Base-by-base conservation (phyloP, 78 protist genomes). In the Chrysochromulina tobinii region DNA sequence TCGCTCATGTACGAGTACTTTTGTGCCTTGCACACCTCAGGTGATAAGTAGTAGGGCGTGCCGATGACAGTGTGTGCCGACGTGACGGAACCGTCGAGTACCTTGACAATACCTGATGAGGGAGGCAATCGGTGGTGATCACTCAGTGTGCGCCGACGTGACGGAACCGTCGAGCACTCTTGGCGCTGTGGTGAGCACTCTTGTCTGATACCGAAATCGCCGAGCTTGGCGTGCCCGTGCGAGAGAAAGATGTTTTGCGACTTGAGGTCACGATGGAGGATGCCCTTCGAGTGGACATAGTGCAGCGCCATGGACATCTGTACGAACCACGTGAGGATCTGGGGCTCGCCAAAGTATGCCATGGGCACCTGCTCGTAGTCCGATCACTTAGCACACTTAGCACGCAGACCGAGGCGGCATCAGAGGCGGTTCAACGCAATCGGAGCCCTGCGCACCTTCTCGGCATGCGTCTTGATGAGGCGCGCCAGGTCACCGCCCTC, bases 201-300 rank as follows among this genome's bases (percentile, higher is more conserved):
- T 38, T 0, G 38, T 38, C 38, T 38, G 38, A 38, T 38, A 12
- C 87, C 87, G 81, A 81, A 90, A 83, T 90, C 93, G 51, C 93
- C 93, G 55, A 90, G 88, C 58, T 81, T 79, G 72, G 81, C 57
- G 14, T 20, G 51, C 27, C 23, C 66, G 53, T 38, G 21, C 38
- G 73, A 59, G 53, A 92, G 50, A 81, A 92, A 92, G 27, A 92
- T 23, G 72, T 92, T 88, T 75, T 48, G 67, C 73, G 84, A 20
- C 79, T 93, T 93, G 61, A 93, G 77, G 53, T 93, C 94, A 14
- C 94, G 90, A 61, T 93, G 94, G 25, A 93, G 23, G 84, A 93
- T 88, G n/a, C 55, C 51, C 48, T 51, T 53, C 38, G 27, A 4
- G 77, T 92, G 94, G 21, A 87, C 51, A 50, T 86, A 75, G 14